Percentiles rank a stretch among this genome's conserved stretches.
Evolutionary conservation across 2,329 filamentous ascomycete species (phyloP).

Genomic region (Diplodia corticola): DNA sequence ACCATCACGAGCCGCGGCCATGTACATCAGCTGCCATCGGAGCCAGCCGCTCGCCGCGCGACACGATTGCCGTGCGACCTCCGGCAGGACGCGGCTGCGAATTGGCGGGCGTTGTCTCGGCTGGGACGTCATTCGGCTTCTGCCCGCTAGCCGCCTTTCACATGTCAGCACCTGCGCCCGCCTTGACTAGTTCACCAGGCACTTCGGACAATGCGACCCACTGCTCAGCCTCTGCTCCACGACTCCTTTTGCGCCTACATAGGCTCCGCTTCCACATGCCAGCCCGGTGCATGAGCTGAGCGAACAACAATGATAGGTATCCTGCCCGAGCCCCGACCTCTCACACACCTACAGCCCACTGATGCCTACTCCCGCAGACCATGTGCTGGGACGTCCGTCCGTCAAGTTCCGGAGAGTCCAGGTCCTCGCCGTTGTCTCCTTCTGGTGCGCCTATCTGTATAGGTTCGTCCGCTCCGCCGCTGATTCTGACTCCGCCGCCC

Average conservation of each 20-base stretch:
- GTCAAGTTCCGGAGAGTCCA: conserved; percentile 89
- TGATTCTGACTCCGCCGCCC: background rate
- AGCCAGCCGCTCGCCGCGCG: conserved; percentile 10
- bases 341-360: background rate
- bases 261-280: background rate
- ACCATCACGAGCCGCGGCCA: conserved; percentile 2
- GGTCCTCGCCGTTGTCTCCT: conserved; percentile 84
- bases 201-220: conserved; percentile 1
- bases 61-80: background rate
- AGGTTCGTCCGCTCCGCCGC: conserved; percentile 53
- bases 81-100: conserved; percentile 3
- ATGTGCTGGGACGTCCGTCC: conserved; percentile 88
- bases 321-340: background rate
- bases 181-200: background rate
- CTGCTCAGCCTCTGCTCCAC: background rate
- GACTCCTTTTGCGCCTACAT: background rate
- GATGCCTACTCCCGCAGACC: conserved; percentile 57
- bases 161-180: conserved; percentile 17
- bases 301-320: conserved; percentile 34
- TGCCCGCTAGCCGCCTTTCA: conserved; percentile 22
- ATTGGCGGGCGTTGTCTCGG: background rate
- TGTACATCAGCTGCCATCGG: conserved; percentile 10
- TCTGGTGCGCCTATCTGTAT: conserved; percentile 85
- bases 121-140: conserved; percentile 12
- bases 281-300: background rate